Evolutionary conservation across 768 basidiomycete genomes (phyloP), one percentile per base, ranked within the genome.

Genomic region (Phanerodontia chrysosporium): DNA sequence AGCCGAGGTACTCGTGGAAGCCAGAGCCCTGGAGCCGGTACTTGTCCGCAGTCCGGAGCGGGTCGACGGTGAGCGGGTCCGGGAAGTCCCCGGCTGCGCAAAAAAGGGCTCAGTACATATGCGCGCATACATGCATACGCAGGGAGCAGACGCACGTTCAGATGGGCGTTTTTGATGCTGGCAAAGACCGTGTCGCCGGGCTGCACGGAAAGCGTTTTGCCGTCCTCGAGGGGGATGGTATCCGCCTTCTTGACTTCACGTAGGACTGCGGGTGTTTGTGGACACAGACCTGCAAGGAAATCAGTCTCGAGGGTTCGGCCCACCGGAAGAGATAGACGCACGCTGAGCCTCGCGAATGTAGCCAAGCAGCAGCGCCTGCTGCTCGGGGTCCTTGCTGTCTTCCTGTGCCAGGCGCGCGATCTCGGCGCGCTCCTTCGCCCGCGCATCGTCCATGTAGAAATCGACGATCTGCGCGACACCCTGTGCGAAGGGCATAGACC

Each of bases 321-420:
- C 65, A 12, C 74, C 76, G 76, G 18, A 42, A 9, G 8, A 22
- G 51, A 7, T 42, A 8, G 4, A 74, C 77, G 42, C 49, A 79
- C 82, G 71, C 75, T 82, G 76, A 0, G 76, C 83, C 64, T 84
- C 82, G 25, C 76, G 68, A 14, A 80, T 76, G 63, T 83, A 84
- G 21, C 81, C 82, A 9, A 67, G 70, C 7, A 83, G 65, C 24
- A 76, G 57, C 36, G 75, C 71, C 6, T 64, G 74, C 54, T 29
- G 27, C 29, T 69, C 61, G 3, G 64, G 49, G 58, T 76, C 75
- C 6, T 66, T 67, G 32, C 67, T 66, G 28, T 51, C 71, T 63
- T 4, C 73, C 67, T 42, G 39, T 25, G 45, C 35, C 0, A 82
- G 70, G 46, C 69, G 60, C 25, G 75, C 44, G 29, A 83, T 76